Percentiles rank a stretch among this genome's conserved stretches.
These are phyloP conservation scores for Sarocladiaceae sp. DNA, from an alignment of 2,329 filamentous ascomycete species.

Conservation along the genomic window DNA sequence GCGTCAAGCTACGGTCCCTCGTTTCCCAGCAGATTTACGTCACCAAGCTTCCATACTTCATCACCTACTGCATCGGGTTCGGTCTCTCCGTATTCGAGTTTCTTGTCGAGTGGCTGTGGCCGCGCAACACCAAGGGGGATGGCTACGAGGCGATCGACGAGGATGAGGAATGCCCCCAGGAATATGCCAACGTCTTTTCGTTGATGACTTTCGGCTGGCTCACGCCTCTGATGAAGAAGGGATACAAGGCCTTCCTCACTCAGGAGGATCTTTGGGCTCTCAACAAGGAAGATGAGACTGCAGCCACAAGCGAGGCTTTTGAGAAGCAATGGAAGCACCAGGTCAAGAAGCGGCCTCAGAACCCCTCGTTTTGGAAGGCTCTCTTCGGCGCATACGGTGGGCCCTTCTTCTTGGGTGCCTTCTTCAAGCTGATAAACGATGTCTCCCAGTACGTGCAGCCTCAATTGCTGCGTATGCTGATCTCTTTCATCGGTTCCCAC, in stretches of 20 bases:
- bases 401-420: slow-evolving; percentile 71
- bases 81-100: slow-evolving; percentile 67
- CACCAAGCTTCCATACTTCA: slow-evolving; percentile 65
- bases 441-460: slow-evolving; percentile 82
- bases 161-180: slow-evolving; percentile 63
- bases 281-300: slow-evolving; percentile 71
- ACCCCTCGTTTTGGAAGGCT: slow-evolving; percentile 72
- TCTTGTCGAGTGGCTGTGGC: slow-evolving; percentile 75
- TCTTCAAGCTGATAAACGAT: slow-evolving; percentile 90
- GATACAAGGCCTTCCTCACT: slow-evolving; percentile 85
- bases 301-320: slow-evolving; percentile 63
- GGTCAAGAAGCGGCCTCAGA: slow-evolving; percentile 56
- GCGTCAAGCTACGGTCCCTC: slow-evolving; percentile 79
- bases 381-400: slow-evolving; percentile 78
- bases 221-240: slow-evolving; percentile 94
- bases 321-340: slow-evolving; percentile 72
- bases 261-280: slow-evolving; percentile 96
- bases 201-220: slow-evolving; percentile 95
- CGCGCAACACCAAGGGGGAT: slow-evolving; percentile 58
- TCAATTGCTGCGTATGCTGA: slow-evolving; percentile 78
- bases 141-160: slow-evolving; percentile 51
- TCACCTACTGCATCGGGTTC: slow-evolving; percentile 66
- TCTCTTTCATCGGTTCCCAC: slow-evolving; percentile 80
- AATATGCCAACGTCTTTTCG: slow-evolving; percentile 92
- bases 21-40: slow-evolving; percentile 69